These are phyloP conservation scores for Metschnikowia santaceciliae DNA, from an alignment of 805 yeast species.

Conservation along the genomic window DNA sequence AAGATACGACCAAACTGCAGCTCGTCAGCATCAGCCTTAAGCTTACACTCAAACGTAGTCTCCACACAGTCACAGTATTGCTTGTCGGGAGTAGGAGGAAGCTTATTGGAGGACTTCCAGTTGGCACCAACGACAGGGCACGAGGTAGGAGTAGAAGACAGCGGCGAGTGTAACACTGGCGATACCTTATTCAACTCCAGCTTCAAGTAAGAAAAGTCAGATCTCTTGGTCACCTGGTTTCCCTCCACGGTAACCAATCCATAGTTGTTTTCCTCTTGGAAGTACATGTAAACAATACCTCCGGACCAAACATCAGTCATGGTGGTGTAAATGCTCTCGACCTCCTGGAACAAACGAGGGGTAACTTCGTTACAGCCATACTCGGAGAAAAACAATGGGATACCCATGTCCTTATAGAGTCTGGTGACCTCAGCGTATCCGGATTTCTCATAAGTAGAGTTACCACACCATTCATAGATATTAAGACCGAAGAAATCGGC, in stretches of 20 bases:
- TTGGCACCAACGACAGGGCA: conserved; percentile 32
- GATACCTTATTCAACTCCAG: conserved; percentile 44
- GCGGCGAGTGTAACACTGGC: conserved; percentile 36
- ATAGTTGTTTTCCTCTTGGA: conserved; percentile 68
- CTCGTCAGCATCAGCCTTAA: conserved; percentile 22
- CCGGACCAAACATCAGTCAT: conserved; percentile 89
- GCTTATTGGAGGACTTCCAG: conserved; percentile 38
- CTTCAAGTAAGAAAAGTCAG: conserved; percentile 50
- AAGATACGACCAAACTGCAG: conserved; percentile 35
- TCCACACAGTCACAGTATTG: conserved; percentile 35
- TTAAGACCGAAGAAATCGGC: conserved; percentile 86
- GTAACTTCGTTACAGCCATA: conserved; percentile 70
- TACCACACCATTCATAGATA: conserved; percentile 89
- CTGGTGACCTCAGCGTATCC: conserved; percentile 66
- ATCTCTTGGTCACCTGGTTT: conserved; percentile 51
- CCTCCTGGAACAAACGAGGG: conserved; percentile 75
- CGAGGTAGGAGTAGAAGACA: conserved; percentile 26
- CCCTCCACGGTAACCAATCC: conserved; percentile 61
- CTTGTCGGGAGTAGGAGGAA: conserved; percentile 44
- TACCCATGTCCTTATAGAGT: conserved; percentile 59
- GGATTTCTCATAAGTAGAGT: conserved; percentile 51
- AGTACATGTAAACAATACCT: conserved; percentile 86
- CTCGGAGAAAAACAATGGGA: conserved; percentile 78
- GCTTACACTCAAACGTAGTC: conserved; percentile 34
- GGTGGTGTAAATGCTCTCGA: conserved; percentile 55